Evolutionary conservation across 2,329 filamentous ascomycete species (phyloP).

Genomic region (Curvularia sp.): DNA sequence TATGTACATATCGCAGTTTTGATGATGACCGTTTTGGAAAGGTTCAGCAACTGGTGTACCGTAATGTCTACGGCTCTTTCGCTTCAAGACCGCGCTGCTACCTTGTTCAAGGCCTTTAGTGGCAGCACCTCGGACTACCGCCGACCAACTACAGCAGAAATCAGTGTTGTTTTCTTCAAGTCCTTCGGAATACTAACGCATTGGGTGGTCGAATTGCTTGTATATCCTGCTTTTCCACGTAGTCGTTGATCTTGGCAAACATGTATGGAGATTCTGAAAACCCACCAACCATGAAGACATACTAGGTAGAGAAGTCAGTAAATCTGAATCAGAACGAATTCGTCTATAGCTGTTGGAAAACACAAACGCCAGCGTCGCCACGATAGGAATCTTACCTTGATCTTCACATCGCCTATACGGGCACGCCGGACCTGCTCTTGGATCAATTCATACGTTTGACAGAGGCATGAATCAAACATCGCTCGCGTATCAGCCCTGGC

Average conservation of each 20-base stretch:
- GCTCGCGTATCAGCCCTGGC: constrained; percentile 25
- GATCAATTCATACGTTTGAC: constrained; percentile 23
- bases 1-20: constrained; percentile 20
- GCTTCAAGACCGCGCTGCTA: constrained; percentile 8
- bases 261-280: constrained; percentile 41
- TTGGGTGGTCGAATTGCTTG: constrained; percentile 22
- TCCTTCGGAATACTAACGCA: constrained; percentile 21
- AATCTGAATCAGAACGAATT: background rate
- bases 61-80: constrained; percentile 36
- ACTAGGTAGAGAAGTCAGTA: constrained; percentile 15
- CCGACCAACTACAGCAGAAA: constrained; percentile 33
- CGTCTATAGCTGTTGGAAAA: background rate
- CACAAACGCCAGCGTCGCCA: background rate
- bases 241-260: constrained; percentile 20
- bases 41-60: background rate
- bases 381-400: constrained; percentile 20
- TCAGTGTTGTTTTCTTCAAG: background rate
- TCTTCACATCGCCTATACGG: background rate
- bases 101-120: constrained; percentile 34
- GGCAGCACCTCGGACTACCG: constrained; percentile 35
- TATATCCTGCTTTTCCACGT: constrained; percentile 4
- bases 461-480: constrained; percentile 30
- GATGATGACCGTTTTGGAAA: constrained; percentile 16
- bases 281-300: constrained; percentile 37
- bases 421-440: constrained; percentile 20